Base-by-base conservation (phyloP, 176 grass and related monocot species). In the Avena sativa region DNA sequence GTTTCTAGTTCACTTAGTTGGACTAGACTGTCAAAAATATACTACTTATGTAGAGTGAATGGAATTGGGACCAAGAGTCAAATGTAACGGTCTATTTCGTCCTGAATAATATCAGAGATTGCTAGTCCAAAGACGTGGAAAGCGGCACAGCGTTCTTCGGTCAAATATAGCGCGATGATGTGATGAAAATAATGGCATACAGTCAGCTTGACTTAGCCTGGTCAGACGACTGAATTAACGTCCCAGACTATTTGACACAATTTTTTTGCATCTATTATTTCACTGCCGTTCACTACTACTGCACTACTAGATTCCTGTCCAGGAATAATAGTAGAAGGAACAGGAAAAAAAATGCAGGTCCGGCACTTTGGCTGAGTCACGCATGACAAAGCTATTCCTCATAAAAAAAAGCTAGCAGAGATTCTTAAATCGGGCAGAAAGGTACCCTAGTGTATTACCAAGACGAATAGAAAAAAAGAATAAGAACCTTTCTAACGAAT, bases 121-220 rank as follows among this genome's bases (percentile, higher is more conserved):
- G 48, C 32, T 21, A 21, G 61, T 59, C 10, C 36, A 47, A 9
- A 21, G 65, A 19, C 21, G 72, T 83, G 71, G 84, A 79, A 83
- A 16, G 44, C 6, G 52, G n/a, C 68, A 32, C 68, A 32, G 74
- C 71, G 51, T 43, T 40, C 58, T 2, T 12, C 28, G 60, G 89
- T 88, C 89, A 88, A 91, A 85, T 21, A 53, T 53, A 62, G 44
- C 76, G 73, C 57, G 38, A 12, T 50, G 12, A 11, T 38, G 25
- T 40, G 38, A 40, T 40, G 0, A 55, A 74, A 83, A 59, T 15
- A 73, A 68, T 9, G 38, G 25, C 48, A 38, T 16, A 20, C 47
- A 80, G 76, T 75, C 69, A 44, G 34, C 50, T 81, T 88, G 81
- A 88, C 89, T 71, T n/a, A 69, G 76, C 59, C 32, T 14, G 50